Conservation (phyloP, 2,329 filamentous ascomycete species). For the Fusarium keratoplasticum region DNA sequence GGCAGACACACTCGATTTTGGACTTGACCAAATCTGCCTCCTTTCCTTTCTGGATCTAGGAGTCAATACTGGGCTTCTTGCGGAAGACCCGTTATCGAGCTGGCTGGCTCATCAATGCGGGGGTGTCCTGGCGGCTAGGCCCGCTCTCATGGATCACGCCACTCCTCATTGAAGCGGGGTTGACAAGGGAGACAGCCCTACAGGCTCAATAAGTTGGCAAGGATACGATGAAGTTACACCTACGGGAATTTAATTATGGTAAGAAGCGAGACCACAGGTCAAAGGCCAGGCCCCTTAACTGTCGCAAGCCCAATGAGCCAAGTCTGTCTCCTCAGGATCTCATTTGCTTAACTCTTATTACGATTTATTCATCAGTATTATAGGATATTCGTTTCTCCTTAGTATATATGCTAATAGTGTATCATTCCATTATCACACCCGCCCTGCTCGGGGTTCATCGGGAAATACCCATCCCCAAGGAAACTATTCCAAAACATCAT, state of each 20-base stretch:
- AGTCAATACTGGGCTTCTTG: background rate
- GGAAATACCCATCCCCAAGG: slow-evolving; percentile 2
- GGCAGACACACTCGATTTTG: background rate
- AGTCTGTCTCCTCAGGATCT: background rate
- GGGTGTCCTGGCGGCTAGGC: background rate
- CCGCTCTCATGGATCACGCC: background rate
- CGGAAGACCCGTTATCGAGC: background rate
- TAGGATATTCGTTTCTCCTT: background rate
- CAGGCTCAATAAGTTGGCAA: background rate
- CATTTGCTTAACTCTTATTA: background rate
- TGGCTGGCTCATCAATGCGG: background rate
- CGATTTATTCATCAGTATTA: background rate
- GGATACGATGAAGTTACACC: background rate
- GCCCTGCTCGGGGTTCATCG: background rate
- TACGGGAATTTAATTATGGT: background rate
- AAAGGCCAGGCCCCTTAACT: background rate
- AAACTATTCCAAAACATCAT: slow-evolving; percentile 11
- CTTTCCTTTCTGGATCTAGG: background rate
- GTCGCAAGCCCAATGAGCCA: background rate
- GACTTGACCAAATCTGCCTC: background rate
- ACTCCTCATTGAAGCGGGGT: background rate
- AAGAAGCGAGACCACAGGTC: too few species aligned
- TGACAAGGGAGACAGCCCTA: background rate
- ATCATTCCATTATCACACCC: background rate
- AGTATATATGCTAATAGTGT: background rate